phyloP scores from a whole-genome alignment of 441 rosid genomes.

The Hura crepitans region DNA sequence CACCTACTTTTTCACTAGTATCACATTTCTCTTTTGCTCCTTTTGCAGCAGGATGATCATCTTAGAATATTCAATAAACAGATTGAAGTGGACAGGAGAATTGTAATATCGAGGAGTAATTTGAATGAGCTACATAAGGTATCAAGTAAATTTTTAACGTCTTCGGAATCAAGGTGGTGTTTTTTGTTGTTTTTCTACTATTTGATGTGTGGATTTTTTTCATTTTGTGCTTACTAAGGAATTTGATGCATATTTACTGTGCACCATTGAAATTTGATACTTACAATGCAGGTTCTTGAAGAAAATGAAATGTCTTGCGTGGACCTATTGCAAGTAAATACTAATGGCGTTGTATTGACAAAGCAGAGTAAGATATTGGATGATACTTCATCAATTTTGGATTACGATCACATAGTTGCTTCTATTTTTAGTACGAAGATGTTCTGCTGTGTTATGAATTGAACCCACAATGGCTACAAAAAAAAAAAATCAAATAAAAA shows the following conservation, averaged over 20 bases:
- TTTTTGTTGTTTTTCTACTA: background rate
- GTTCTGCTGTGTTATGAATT: background rate
- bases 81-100: slow-evolving; percentile 83
- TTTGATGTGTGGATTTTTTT: background rate
- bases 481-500: background rate
- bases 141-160: slow-evolving; percentile 20
- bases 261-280: slow-evolving; percentile 3
- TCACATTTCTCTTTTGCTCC: background rate
- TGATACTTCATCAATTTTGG: slow-evolving; percentile 15
- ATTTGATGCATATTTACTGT: slow-evolving; percentile 6
- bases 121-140: slow-evolving; percentile 82
- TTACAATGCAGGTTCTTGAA: slow-evolving; percentile 69
- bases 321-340: slow-evolving; percentile 64
- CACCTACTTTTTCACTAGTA: background rate
- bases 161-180: slow-evolving; percentile 6
- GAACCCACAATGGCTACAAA: background rate
- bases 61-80: slow-evolving; percentile 75
- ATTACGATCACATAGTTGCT: background rate
- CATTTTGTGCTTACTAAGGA: background rate
- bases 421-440: background rate
- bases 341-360: slow-evolving; percentile 81
- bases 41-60: slow-evolving; percentile 71
- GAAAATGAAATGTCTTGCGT: slow-evolving; percentile 73
- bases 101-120: slow-evolving; percentile 80
- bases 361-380: slow-evolving; percentile 57